Base-by-base conservation (phyloP, 208 protist genomes). In the Lotmaria passim region DNA sequence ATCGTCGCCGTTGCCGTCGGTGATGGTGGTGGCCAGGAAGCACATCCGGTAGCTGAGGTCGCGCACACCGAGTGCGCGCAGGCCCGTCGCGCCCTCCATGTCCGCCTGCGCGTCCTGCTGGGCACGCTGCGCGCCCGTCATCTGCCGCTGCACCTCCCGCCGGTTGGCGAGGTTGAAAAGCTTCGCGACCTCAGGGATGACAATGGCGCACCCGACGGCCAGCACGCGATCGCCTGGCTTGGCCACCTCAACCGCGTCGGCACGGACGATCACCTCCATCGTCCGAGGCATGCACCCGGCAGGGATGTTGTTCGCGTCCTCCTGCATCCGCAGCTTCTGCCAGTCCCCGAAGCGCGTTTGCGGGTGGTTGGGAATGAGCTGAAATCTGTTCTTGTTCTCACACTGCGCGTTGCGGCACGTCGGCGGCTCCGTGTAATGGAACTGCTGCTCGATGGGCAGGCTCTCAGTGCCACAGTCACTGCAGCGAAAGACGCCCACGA, bases 211-310 rank as follows among this genome's bases (percentile, higher is more conserved):
- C 17, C 98, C 98, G n/a, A 95, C 93, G 24, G 98, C 96, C 34
- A 97, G 69, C 56, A 94, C 80, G 41, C 97, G 97, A 83, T 99
- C 99, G 47, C 99, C 99, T 0, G 99, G 97, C 80, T 99, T 99
- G 3, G 96, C 98, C n/a, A 93, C 85, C 70, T 99, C 98, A 7
- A 99, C 98, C 17, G 82, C 88, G 41, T 99, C 98, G 63, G 98
- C 84, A 38, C 99, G 94, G 14, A 99, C 83, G 47, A 99, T 97
- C 39, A 99, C 85, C 69, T 99, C 98, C 61, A 99, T 86, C n/a
- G 95, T 98, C 48, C 98, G 83, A 6, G 98, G 98, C 93, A 99
- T 98, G 56, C 82, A 94, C 0, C 98, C 98, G 6, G 96, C 84
- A 0, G 98, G 98, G 57, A 99, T 98, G 72, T 98, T 93, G 69